phyloP scores from a whole-genome alignment of 192 early-diverging fungal genomes.

The Coemansia sp. region DNA sequence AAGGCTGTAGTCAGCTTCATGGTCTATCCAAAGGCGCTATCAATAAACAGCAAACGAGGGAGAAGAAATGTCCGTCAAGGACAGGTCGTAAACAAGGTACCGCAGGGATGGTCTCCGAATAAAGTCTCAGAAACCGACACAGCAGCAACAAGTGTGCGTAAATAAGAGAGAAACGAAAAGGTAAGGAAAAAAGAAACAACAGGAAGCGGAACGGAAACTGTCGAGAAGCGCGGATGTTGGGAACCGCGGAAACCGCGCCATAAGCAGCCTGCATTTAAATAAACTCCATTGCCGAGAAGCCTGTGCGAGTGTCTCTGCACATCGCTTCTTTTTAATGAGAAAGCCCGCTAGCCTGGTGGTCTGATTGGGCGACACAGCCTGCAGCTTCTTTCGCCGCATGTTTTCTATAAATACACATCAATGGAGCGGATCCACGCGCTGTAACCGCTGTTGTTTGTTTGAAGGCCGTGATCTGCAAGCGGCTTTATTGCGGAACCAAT shows the following conservation, averaged over 20 bases:
- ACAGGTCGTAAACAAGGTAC: constrained; percentile 11
- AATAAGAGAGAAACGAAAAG: constrained; percentile 1
- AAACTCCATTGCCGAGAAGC: not conserved
- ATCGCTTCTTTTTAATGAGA: constrained; percentile 9
- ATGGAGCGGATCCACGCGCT: not conserved
- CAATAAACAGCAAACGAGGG: constrained; percentile 3
- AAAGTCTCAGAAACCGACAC: not conserved
- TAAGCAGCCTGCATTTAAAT: not conserved
- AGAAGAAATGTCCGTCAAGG: constrained; percentile 4
- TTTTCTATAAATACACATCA: constrained; percentile 7
- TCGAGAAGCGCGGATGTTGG: constrained; percentile 3
- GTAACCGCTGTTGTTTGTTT: not conserved
- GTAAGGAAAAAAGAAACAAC: constrained; percentile 6
- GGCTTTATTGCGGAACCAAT: not conserved
- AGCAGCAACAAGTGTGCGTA: constrained; percentile 7
- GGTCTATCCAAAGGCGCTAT: not conserved
- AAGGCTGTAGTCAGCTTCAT: constrained; percentile 51
- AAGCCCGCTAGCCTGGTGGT: not conserved
- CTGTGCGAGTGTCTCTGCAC: not conserved
- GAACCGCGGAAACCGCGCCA: no score
- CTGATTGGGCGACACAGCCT: constrained; percentile 4
- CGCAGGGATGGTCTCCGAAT: not conserved
- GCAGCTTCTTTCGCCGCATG: constrained; percentile 1
- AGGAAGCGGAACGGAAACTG: constrained; percentile 7
- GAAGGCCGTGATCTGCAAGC: not conserved